Evolutionary conservation across 495 filamentous ascomycete species (phyloP).

Genomic region (Endocarpon pusillum): DNA sequence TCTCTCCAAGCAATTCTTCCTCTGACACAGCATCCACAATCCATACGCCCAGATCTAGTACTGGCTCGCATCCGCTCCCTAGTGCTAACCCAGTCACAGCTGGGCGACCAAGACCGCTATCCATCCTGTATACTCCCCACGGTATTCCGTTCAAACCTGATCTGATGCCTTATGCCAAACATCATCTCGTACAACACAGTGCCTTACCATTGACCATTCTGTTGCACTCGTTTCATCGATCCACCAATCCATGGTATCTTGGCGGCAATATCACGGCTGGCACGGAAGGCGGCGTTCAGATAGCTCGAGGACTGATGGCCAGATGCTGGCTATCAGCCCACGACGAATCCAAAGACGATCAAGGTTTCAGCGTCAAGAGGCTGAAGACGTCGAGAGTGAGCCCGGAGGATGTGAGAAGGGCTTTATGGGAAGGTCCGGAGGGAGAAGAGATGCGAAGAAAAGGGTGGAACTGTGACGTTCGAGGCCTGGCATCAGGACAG

Average conservation of each 20-base stretch:
- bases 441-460: neutral
- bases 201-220: constrained; percentile 45
- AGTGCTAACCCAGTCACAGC: too few relatives aligned
- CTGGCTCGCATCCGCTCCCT: constrained; percentile 6
- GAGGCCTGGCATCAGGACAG: neutral
- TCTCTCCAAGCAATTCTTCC: constrained; percentile 14
- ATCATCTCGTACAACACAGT: constrained; percentile 35
- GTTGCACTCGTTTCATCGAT: constrained; percentile 43
- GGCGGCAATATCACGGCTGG: constrained; percentile 45
- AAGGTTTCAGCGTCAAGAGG: constrained; percentile 31
- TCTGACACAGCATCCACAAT: constrained; percentile 1
- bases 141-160: constrained; percentile 29
- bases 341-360: constrained; percentile 43
- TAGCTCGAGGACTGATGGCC: constrained; percentile 34
- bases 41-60: constrained; percentile 1
- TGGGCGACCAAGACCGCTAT: constrained; percentile 23
- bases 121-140: constrained; percentile 44
- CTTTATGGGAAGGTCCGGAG: neutral
- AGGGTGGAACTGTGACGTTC: neutral
- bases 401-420: constrained; percentile 25
- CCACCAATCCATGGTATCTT: constrained; percentile 45
- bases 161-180: constrained; percentile 33
- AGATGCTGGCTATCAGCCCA: constrained; percentile 47
- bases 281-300: constrained; percentile 37
- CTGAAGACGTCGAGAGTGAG: constrained; percentile 28